Conservation (phyloP, 23 red algal species). For the Chondrus crispus region DNA sequence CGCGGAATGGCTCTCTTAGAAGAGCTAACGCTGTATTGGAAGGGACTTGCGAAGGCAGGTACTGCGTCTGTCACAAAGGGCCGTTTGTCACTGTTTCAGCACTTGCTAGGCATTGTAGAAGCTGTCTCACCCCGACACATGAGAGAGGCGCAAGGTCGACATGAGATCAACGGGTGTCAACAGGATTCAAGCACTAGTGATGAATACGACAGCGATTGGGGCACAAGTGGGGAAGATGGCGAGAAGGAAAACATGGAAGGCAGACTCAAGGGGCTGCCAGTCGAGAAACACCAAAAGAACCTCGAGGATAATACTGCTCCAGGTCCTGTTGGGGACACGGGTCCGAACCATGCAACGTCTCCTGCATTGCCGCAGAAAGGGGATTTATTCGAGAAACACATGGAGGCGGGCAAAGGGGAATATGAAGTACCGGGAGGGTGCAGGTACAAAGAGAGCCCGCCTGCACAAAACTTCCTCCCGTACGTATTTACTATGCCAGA, state of each 20-base stretch:
- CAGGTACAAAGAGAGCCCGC: conserved; percentile 16
- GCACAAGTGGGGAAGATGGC: neutral
- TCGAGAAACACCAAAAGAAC: too few species aligned
- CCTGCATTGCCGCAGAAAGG: neutral
- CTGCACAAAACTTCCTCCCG: conserved; percentile 34
- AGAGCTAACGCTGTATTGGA: neutral
- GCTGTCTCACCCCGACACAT: too few species aligned
- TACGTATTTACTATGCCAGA: conserved; percentile 62
- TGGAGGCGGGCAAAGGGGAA: neutral
- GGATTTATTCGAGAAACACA: neutral
- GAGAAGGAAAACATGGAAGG: neutral
- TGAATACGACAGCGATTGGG: neutral
- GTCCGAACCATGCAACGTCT: too few species aligned
- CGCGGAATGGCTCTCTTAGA: conserved; percentile 29
- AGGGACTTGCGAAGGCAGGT: too few species aligned
- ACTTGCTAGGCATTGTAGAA: too few species aligned
- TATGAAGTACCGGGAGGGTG: neutral
- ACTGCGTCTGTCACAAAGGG: too few species aligned
- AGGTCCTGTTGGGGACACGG: too few species aligned
- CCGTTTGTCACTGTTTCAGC: neutral
- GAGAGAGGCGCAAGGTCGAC: neutral
- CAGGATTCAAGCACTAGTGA: neutral
- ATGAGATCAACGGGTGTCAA: neutral
- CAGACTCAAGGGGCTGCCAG: neutral
- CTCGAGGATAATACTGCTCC: neutral